Base-by-base conservation (phyloP, 2,329 filamentous ascomycete species). In the Dactylonectria macrodidyma region DNA sequence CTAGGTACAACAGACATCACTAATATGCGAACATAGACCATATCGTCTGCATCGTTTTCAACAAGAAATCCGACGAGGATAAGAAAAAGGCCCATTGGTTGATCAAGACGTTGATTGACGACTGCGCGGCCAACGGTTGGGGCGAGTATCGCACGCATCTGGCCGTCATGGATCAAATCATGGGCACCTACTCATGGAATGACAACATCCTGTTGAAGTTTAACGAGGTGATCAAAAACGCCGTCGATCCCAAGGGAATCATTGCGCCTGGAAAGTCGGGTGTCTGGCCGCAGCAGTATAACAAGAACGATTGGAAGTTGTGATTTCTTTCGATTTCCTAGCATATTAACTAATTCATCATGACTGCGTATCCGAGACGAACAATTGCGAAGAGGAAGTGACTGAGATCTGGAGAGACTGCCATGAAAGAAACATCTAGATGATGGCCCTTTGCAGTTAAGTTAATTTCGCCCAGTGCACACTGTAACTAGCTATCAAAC, bases 1-100 rank as follows among this genome's bases (percentile, higher is more conserved):
- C 19, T n/a, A 19, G 16, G 8, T 44, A 6, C 1, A 12, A 11
- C 6, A 8, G 26, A 11, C 16, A 19, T 24, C 19, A 16, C 54
- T 57, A 26, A 46, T 11, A 7, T 19, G 2, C 6, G 36, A 16
- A 38, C 1, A 57, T 46, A 63, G 60, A 67, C 3, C 65, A 67
- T 72, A 88, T 89, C 65, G 83, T 87, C 3, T 85, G 85, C 65
- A 84, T 89, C 48, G 81, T 88, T 14, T 89, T 86, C 73, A 82
- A 89, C 67, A 79, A 83, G 5, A 79, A 80, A 22, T 44, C 85
- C 38, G 70, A 78, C 0, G 80, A 83, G 1, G 62, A 62, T 24
- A 81, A 84, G 69, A 69, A 78, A 22, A 77, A 79, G 2, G 78
- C 77, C 36, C 67, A 76, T 58, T 72, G 67, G 66, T 65, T 77